A percentile compares a stretch with the other conserved stretches of the same genome.
Evolutionary conservation across 257 asterid species (phyloP).

Genomic region (Mitragyna speciosa): DNA sequence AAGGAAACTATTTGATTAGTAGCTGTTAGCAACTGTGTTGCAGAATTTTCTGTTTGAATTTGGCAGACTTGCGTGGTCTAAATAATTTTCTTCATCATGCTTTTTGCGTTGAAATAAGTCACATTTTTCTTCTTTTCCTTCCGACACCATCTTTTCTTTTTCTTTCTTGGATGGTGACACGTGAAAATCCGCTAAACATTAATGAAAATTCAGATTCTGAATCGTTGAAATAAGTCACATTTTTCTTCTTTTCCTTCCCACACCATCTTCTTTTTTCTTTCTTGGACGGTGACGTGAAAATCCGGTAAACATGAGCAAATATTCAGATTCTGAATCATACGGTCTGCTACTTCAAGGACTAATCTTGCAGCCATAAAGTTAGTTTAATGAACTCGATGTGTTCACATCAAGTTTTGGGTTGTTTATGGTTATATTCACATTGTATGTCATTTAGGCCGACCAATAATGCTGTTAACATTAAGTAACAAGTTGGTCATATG

Average conservation of each 20-base stretch:
- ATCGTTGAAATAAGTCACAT: slow-evolving; percentile 2
- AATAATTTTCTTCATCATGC: neutral
- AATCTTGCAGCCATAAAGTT: neutral
- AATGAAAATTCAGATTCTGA: neutral
- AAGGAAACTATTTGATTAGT: neutral
- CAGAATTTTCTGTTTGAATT: neutral
- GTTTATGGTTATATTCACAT: neutral
- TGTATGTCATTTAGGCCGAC: neutral
- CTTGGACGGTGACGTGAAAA: slow-evolving; percentile 13
- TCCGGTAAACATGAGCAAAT: neutral
- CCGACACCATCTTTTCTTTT: neutral
- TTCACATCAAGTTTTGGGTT: neutral
- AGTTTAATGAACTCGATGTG: neutral
- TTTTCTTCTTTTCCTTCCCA: neutral
- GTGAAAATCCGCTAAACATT: neutral
- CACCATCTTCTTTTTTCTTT: neutral
- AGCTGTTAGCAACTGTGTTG: neutral
- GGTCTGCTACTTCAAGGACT: neutral
- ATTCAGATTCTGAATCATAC: neutral
- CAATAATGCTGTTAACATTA: neutral
- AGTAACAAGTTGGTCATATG: neutral
- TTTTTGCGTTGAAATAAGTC: slow-evolving; percentile 9
- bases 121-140: neutral
- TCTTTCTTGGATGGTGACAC: slow-evolving; percentile 9
- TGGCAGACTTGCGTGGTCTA: slow-evolving; percentile 8